phyloP scores from a whole-genome alignment of 306 rosid species.

The Aeschynomene evenia region DNA sequence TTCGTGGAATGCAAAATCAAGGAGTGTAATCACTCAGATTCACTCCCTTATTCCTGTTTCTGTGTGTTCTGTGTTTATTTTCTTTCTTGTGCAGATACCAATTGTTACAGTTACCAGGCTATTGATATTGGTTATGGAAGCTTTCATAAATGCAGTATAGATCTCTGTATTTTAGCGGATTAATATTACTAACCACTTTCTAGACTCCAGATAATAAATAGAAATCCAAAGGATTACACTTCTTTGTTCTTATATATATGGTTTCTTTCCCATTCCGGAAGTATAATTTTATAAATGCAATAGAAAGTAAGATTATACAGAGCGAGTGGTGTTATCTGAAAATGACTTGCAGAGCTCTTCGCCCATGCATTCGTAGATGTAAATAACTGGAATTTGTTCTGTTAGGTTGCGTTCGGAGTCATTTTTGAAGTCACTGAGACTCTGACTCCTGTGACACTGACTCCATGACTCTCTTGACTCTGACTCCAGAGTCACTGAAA shows the following conservation, averaged over 20 bases:
- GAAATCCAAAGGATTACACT: slow-evolving; percentile 10
- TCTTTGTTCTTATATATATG: not conserved
- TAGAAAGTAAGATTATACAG: not conserved
- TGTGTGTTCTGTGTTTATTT: no score
- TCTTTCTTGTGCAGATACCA: no score
- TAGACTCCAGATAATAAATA: not conserved
- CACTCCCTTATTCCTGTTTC: no score
- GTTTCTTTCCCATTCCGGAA: not conserved
- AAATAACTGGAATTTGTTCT: not conserved
- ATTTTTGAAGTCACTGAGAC: no score
- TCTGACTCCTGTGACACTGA: no score
- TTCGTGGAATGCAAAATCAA: no score
- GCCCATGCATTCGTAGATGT: not conserved
- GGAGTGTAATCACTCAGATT: no score
- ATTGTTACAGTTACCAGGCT: no score
- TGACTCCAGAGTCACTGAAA: no score
- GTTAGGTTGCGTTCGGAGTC: no score
- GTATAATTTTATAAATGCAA: not conserved
- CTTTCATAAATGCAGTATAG: slow-evolving; percentile 9
- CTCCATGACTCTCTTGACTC: no score
- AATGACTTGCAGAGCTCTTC: slow-evolving; percentile 3
- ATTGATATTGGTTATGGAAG: slow-evolving; percentile 10
- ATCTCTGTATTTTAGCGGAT: not conserved
- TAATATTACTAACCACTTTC: not conserved
- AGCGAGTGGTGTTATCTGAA: not conserved